Evolutionary conservation across 2,329 filamentous ascomycete genomes (phyloP).

Genomic region (Penicillium decumbens): DNA sequence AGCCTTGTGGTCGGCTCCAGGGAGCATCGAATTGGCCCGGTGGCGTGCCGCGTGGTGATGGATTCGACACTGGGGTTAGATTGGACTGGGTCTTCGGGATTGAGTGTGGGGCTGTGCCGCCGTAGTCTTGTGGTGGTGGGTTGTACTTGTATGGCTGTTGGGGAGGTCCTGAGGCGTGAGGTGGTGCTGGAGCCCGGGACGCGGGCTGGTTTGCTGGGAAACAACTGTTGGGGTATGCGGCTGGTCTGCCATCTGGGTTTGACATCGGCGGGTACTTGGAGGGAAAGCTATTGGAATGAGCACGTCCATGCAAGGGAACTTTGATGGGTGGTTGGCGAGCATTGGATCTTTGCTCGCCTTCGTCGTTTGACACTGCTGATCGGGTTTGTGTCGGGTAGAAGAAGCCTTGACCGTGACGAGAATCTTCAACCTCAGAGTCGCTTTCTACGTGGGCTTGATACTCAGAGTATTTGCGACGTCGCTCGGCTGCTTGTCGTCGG

Average conservation of each 20-base stretch:
- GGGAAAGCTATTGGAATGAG: constrained; percentile 14
- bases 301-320: constrained; percentile 3
- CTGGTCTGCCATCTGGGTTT: constrained; percentile 6
- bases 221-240: constrained; percentile 10
- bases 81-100: constrained; percentile 12
- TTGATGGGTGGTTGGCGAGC: constrained; percentile 4
- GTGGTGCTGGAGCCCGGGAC: constrained; percentile 7
- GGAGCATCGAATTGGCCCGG: constrained; percentile 14
- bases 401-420: constrained; percentile 6
- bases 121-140: constrained; percentile 5
- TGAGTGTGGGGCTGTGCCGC: constrained; percentile 11
- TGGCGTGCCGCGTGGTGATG: constrained; percentile 12
- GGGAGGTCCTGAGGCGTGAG: constrained; percentile 2
- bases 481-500: constrained; percentile 27
- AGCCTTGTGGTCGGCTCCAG: constrained; percentile 9
- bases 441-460: constrained; percentile 38
- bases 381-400: constrained; percentile 4
- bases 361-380: constrained; percentile 15
- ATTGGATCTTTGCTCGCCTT: constrained; percentile 13
- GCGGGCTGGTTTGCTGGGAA: constrained; percentile 7
- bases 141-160: constrained; percentile 12
- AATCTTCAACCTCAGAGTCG: constrained; percentile 27
- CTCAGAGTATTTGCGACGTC: constrained; percentile 31
- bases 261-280: constrained; percentile 7
- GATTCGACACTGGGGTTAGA: constrained; percentile 5